phyloP scores from a whole-genome alignment of 2,329 filamentous ascomycete genomes.

The Sporothrix dimorphospora region DNA sequence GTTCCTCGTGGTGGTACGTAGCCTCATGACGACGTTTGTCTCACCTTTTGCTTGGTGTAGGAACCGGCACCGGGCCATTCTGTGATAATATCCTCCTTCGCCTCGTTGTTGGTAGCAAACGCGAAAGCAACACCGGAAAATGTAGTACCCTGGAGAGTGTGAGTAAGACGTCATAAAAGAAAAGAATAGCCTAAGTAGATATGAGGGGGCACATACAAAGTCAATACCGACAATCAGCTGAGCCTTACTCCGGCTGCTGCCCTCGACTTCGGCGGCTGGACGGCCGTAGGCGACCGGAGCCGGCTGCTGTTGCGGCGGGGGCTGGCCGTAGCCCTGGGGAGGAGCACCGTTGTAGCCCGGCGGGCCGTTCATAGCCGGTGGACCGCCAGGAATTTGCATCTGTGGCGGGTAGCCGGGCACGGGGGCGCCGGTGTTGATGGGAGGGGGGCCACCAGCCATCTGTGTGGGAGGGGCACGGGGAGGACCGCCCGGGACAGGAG shows the following conservation, averaged over 20 bases:
- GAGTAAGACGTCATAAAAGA: background rate
- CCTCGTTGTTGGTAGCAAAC: constrained; percentile 95
- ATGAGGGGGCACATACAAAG: constrained; percentile 68
- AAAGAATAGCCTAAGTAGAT: background rate
- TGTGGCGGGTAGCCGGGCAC: constrained; percentile 62
- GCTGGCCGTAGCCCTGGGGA: constrained; percentile 52
- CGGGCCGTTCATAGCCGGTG: constrained; percentile 49
- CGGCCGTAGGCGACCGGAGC: constrained; percentile 47
- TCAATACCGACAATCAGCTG: constrained; percentile 99
- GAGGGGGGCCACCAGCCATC: constrained; percentile 66
- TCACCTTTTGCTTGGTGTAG: constrained; percentile 97
- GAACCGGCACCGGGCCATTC: constrained; percentile 98
- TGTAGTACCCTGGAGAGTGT: constrained; percentile 75
- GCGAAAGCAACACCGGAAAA: constrained; percentile 97
- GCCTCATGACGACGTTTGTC: constrained; percentile 29
- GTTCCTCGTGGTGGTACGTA: background rate
- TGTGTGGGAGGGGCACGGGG: constrained; percentile 61
- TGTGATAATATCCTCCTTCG: constrained; percentile 97
- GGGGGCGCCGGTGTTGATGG: constrained; percentile 67
- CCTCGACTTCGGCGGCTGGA: constrained; percentile 74
- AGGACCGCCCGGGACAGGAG: constrained; percentile 33
- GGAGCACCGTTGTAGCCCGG: constrained; percentile 52
- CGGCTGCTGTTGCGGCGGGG: constrained; percentile 43
- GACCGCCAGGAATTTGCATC: constrained; percentile 50
- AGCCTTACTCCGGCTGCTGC: constrained; percentile 86